Percentiles rank a stretch among this genome's conserved stretches.
Evolutionary conservation across 805 yeast species (phyloP).

Genomic region (Hanseniaspora hatyaiensis): DNA sequence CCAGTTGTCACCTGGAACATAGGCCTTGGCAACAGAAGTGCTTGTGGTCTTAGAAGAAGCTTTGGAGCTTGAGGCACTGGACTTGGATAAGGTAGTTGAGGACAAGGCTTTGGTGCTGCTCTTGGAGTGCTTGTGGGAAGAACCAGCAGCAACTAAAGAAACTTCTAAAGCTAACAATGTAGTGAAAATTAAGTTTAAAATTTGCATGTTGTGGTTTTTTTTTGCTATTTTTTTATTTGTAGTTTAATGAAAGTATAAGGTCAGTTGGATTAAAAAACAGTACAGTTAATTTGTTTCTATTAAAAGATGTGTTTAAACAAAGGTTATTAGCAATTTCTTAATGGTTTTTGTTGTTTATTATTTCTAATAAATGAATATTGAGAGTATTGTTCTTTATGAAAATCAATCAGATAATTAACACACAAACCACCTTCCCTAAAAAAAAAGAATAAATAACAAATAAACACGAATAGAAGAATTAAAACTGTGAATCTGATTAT

Average conservation of each 20-base stretch:
- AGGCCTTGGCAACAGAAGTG: conserved; percentile 38
- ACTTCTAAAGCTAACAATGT: conserved; percentile 13
- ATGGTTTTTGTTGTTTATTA: neutral
- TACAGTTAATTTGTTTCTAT: neutral
- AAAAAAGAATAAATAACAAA: neutral
- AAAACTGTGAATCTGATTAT: too few species aligned
- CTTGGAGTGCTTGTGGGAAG: conserved; percentile 29
- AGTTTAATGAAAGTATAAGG: conserved; percentile 16
- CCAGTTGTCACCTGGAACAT: conserved; percentile 41
- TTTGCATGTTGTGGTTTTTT: conserved; percentile 13
- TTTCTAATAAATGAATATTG: neutral
- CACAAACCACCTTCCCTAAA: too few species aligned
- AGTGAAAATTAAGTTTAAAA: conserved; percentile 10
- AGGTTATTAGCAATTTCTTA: neutral
- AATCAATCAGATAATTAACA: too few species aligned
- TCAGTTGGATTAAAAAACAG: conserved; percentile 14
- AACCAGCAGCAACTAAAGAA: conserved; percentile 18
- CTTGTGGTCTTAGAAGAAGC: conserved; percentile 22
- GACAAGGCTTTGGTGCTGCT: conserved; percentile 16
- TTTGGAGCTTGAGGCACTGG: neutral
- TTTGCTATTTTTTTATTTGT: neutral
- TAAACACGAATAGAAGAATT: too few species aligned
- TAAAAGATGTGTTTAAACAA: neutral
- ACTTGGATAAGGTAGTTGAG: neutral
- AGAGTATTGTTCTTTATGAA: neutral